A percentile compares a stretch with the other conserved stretches of the same genome.
Conservation (phyloP, 129 eudicot genomes). For the Apium graveolens region DNA sequence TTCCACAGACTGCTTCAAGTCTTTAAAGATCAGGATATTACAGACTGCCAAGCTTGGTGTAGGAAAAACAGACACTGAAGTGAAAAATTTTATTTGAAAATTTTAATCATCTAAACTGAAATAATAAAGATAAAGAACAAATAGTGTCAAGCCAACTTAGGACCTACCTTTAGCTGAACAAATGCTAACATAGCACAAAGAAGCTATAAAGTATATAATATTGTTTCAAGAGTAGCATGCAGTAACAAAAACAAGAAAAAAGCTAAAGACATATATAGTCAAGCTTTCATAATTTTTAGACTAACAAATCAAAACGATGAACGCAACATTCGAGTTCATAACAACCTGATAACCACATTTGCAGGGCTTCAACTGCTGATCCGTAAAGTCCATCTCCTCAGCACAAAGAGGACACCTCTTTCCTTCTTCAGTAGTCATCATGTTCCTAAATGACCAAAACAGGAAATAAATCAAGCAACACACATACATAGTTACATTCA, state of each 20-base stretch:
- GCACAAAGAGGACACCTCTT: constrained; percentile 83
- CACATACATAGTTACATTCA: not conserved
- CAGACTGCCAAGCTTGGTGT: not conserved
- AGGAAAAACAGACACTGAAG: not conserved
- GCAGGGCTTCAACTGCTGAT: constrained; percentile 78
- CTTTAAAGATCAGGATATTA: not conserved
- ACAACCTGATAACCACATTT: constrained; percentile 73
- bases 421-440: constrained; percentile 56
- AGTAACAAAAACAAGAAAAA: not conserved
- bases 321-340: not conserved
- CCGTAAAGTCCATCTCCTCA: constrained; percentile 90
- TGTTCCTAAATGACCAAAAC: constrained; percentile 22
- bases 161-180: not conserved
- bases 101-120: not conserved
- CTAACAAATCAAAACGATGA: not conserved
- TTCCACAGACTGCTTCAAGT: not conserved
- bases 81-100: not conserved
- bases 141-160: too few species aligned
- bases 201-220: not conserved
- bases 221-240: not conserved
- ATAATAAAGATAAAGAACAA: not conserved
- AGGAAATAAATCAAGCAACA: not conserved
- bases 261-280: not conserved
- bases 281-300: not conserved
- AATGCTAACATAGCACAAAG: not conserved